Conservation (phyloP, 768 basidiomycete genomes). For the Boletus vinaceobasis region DNA sequence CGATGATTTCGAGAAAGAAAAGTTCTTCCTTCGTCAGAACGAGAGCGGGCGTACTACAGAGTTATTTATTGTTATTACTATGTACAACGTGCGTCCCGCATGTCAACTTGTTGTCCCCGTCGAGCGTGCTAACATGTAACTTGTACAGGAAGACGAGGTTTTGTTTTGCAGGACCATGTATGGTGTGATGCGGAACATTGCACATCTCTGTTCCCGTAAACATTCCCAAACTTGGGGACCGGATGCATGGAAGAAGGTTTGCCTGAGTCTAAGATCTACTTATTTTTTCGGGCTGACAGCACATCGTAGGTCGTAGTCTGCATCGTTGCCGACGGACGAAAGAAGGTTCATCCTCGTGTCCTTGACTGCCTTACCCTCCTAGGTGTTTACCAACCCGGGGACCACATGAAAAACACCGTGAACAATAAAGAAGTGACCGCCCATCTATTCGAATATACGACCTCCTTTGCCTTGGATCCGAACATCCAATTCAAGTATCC, state of each 20-base stretch:
- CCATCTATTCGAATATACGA: slow-evolving; percentile 84
- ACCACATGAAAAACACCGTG: slow-evolving; percentile 59
- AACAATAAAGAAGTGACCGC: slow-evolving; percentile 71
- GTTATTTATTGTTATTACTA: slow-evolving; percentile 90
- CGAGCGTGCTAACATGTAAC: slow-evolving; percentile 9
- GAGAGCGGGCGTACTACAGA: slow-evolving; percentile 79
- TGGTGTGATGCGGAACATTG: slow-evolving; percentile 89
- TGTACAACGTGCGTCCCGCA: slow-evolving; percentile 78
- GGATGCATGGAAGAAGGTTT: slow-evolving; percentile 93
- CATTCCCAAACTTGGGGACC: slow-evolving; percentile 94
- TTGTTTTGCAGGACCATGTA: slow-evolving; percentile 91
- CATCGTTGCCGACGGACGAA: slow-evolving; percentile 86
- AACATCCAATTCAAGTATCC: slow-evolving; percentile 83
- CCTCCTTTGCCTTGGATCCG: slow-evolving; percentile 74
- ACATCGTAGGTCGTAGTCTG: slow-evolving; percentile 76
- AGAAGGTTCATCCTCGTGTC: slow-evolving; percentile 77
- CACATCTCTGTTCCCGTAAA: slow-evolving; percentile 78
- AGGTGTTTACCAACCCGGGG: slow-evolving; percentile 83
- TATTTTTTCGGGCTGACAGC: not conserved
- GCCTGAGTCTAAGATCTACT: not conserved
- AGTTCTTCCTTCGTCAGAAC: slow-evolving; percentile 84
- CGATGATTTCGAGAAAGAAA: slow-evolving; percentile 81
- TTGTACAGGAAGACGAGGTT: slow-evolving; percentile 74
- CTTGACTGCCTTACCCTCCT: slow-evolving; percentile 88
- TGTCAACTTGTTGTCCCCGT: not conserved